Base-by-base conservation (phyloP, 2,329 filamentous ascomycete species). In the Trematosphaeria pertusa region DNA sequence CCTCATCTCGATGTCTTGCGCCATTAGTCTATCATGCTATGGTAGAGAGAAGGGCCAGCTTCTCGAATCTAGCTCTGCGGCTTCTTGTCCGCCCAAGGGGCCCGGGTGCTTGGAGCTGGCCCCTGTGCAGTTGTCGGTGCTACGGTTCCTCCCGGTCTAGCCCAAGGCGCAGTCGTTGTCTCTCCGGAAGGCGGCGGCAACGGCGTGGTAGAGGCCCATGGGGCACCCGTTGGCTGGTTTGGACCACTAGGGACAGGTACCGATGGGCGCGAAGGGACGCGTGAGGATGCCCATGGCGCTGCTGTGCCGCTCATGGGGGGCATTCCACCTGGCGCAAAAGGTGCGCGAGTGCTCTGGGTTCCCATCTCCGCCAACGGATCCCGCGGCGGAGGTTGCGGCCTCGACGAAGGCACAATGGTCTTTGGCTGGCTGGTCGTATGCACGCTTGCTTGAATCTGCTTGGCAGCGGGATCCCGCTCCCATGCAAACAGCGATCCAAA, bases 401-500 rank as follows among this genome's bases (percentile, higher is more conserved):
- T 48, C 14, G 58, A 48, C 0, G 64, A 48, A 3, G 56, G 45
- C 1, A 53, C 55, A 12, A 50, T 46, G 12, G 59, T 55, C 14
- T 62, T 61, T 2, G 72, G 72, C 42, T 74, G 72, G 24, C 56
- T 70, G 1, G 64, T 50, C 4, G 67, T 71, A 45, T 74, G 71
- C 1, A 71, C 58, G 10, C 64, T 71, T 10, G 61, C 56, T 26
- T 61, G 58, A 6, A 69, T 64, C 5, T 56, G 22, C 28, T 59
- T 50, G 12, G 75, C 75, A 7, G 63, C 55, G 0, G 76, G 72
- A 50, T 80, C 75, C n/a, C 61, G 54, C 53, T 77, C 72, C 76
- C 77, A 80, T 28, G 57, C 53, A 53, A 79, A 79, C 9, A 80
- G 61, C n/a, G 75, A 76, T 14, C 77, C 78, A 46, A 80, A 79